These are phyloP conservation scores for Ascochyta clinopodiicola DNA, from an alignment of 2,329 filamentous ascomycete genomes.

Conservation along the genomic window DNA sequence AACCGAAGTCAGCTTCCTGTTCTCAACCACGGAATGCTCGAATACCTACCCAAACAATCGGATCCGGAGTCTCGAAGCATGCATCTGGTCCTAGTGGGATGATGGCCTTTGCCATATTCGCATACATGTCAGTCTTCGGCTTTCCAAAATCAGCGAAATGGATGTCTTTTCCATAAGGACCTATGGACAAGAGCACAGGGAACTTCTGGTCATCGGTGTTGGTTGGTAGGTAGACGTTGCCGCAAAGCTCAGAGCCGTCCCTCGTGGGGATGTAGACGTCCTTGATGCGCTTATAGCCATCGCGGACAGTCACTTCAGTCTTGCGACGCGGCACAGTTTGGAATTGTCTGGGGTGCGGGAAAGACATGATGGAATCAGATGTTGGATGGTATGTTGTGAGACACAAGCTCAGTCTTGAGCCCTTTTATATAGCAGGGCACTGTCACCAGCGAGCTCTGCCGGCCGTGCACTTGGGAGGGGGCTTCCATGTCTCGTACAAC, in stretches of 20 bases:
- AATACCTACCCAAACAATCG: not conserved
- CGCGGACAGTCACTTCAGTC: not conserved
- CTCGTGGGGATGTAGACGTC: not conserved
- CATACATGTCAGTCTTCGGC: not conserved
- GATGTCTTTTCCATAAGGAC: not conserved
- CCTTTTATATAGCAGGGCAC: not conserved
- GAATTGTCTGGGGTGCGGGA: not conserved
- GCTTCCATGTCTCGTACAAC: not conserved
- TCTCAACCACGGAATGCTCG: not conserved
- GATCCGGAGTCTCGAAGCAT: not conserved
- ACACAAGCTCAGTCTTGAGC: not conserved
- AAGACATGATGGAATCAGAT: not conserved
- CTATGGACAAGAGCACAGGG: not conserved
- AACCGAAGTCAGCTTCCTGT: not conserved
- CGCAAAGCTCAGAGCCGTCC: not conserved
- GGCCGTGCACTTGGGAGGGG: not conserved
- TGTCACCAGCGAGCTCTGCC: not conserved
- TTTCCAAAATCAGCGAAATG: not conserved
- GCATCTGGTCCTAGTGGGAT: not conserved
- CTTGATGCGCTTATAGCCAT: not conserved
- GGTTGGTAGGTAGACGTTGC: not conserved
- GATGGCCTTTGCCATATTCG: not conserved
- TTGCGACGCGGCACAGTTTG: not conserved
- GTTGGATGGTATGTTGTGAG: not conserved
- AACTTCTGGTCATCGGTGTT: not conserved